Base-by-base conservation (phyloP, 441 rosid species). In the Adansonia madagascariensis region DNA sequence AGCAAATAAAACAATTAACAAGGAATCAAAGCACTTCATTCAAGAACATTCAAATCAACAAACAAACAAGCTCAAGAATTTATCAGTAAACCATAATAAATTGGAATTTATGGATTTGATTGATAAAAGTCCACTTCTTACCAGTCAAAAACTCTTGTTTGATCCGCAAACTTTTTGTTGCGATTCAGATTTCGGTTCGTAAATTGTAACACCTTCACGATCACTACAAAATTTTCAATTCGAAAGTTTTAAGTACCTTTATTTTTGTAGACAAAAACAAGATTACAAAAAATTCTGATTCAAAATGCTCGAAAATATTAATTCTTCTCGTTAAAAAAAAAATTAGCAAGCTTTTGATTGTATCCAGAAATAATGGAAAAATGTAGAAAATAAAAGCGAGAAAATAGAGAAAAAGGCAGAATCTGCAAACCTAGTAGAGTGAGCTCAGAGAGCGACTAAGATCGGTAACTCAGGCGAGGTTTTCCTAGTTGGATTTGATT, bases 51-150 rank as follows among this genome's bases (percentile, higher is more conserved):
- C 14, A 31, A 24, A 70, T 27, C 44, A 14, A 15, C 35, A 69
- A 27, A 70, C 12, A 70, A 70, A 44, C n/a, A 44, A 67, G 14
- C 61, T 50, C 60, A 52, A 70, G 17, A 50, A 50, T 6, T 50
- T 18, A 50, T 8, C 3, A 27, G 60, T 31, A 50, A 50, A 31
- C 62, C 11, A 57, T 22, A 49, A 20, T 0, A 49, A 49, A 49
- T 11, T 49, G 1, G 43, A 7, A 24, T 12, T 49, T 49, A 49
- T 3, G 57, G 56, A 49, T 49, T 69, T 49, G 73, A 49, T 49
- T 24, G 17, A 49, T 49, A n/a, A 70, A 50, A 50, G 15, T 15
- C 60, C 44, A 50, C 14, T 50, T 70, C 74, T 70, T 52, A 27
- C 74, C 60, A 1, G 18, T 27, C 46, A 50, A 70, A 70, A 70